These are phyloP conservation scores for Backusella tuberculispora DNA, from an alignment of 192 early-diverging fungal species.

Conservation along the genomic window DNA sequence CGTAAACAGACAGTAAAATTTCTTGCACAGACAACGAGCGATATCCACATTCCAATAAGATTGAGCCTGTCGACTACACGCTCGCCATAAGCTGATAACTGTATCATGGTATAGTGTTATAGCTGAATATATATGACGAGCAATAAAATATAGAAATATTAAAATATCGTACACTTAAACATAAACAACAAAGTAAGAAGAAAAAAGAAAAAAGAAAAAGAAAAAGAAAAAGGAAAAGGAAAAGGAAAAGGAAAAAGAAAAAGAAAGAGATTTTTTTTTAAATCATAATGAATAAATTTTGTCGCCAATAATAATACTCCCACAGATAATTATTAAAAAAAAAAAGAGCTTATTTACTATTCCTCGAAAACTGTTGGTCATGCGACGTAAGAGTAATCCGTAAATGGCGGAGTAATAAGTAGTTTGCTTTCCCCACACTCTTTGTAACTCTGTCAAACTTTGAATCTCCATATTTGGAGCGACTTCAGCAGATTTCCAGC, in stretches of 20 bases:
- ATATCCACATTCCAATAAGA: constrained; percentile 39
- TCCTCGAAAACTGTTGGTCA: constrained; percentile 2
- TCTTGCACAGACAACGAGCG: constrained; percentile 31
- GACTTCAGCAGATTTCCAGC: constrained; percentile 7
- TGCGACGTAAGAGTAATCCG: background rate
- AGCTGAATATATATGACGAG: constrained; percentile 12
- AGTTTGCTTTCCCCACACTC: background rate
- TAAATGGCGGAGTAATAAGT: background rate
- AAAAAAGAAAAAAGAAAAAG: background rate
- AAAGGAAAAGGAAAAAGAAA: background rate
- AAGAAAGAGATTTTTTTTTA: background rate
- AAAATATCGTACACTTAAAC: background rate
- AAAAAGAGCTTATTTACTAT: background rate
- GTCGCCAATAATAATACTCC: background rate
- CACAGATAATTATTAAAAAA: constrained; percentile 5
- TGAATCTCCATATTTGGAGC: background rate
- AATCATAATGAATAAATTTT: background rate
- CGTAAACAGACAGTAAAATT: constrained; percentile 32
- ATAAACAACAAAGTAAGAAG: background rate
- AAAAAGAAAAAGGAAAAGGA: no score
- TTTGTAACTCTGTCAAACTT: constrained; percentile 5
- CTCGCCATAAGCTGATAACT: constrained; percentile 34
- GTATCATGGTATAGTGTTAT: constrained; percentile 25
- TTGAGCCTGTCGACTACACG: constrained; percentile 38
- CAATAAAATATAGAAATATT: background rate